phyloP scores from a whole-genome alignment of 2,329 filamentous ascomycete genomes.

The Monosporascus cannonballus region DNA sequence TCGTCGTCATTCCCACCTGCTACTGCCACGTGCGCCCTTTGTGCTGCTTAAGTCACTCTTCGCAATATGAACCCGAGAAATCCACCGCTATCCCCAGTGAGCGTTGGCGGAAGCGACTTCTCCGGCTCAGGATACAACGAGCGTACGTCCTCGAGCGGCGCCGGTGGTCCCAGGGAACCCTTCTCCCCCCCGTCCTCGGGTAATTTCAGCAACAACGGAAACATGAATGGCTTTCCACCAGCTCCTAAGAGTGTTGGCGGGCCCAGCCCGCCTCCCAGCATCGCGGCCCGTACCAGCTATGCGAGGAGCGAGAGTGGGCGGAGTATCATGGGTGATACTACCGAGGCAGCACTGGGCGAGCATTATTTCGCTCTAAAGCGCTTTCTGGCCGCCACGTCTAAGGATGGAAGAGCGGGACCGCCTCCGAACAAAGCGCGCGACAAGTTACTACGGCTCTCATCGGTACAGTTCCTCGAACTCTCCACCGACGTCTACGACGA shows the following conservation, averaged over 20 bases:
- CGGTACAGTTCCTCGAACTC: constrained; percentile 93
- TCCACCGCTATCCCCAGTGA: constrained; percentile 70
- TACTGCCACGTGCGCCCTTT: neutral
- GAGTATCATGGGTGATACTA: constrained; percentile 53
- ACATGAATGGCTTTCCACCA: constrained; percentile 55
- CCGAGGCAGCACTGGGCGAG: constrained; percentile 60
- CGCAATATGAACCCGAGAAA: neutral
- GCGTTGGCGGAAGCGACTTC: constrained; percentile 79
- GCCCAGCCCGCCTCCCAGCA: constrained; percentile 81
- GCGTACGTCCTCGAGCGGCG: neutral
- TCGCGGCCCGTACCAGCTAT: constrained; percentile 79
- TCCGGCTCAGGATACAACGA: constrained; percentile 48
- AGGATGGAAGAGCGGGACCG: constrained; percentile 68
- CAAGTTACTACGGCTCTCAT: constrained; percentile 83
- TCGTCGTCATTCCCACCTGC: no score
- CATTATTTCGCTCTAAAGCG: constrained; percentile 77
- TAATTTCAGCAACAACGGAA: constrained; percentile 42
- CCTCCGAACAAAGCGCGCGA: constrained; percentile 87
- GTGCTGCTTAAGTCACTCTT: neutral
- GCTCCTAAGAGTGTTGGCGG: constrained; percentile 52
- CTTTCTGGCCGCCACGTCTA: constrained; percentile 64
- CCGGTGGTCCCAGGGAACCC: constrained; percentile 34
- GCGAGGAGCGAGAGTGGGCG: constrained; percentile 60
- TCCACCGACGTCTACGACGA: constrained; percentile 98
- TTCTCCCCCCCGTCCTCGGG: constrained; percentile 66